A percentile compares a stretch with the other conserved stretches of the same genome.
Evolutionary conservation across 1,284 basidiomycete genomes (phyloP).

Genomic region (Ganoderma boninense): DNA sequence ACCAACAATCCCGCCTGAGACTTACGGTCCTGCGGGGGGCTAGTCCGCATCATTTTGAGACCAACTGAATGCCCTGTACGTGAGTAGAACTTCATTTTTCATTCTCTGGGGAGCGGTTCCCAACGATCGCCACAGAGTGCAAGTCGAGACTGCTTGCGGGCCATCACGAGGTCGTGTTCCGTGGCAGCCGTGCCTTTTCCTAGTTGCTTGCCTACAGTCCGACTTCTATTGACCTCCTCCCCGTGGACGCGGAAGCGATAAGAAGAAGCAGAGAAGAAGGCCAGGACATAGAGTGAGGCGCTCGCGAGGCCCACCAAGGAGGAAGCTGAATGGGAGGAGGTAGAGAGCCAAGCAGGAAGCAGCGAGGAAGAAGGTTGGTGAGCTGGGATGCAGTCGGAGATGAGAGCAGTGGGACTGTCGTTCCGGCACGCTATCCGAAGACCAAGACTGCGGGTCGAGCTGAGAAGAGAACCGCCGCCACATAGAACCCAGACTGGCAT

Average conservation of each 20-base stretch:
- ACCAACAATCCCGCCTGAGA: not conserved
- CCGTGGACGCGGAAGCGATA: not conserved
- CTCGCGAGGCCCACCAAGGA: not conserved
- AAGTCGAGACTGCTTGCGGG: not conserved
- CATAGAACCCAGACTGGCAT: not conserved
- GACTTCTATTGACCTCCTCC: not conserved
- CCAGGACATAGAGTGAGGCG: not conserved
- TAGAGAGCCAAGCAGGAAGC: slow-evolving; percentile 1
- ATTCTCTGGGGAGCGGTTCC: not conserved
- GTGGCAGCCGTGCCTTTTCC: slow-evolving; percentile 1
- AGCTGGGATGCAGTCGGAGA: slow-evolving; percentile 6
- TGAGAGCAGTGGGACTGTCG: not conserved
- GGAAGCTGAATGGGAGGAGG: not conserved
- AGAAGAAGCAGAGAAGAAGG: slow-evolving; percentile 4
- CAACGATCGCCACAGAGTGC: not conserved
- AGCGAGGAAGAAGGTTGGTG: not conserved
- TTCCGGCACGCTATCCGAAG: not conserved
- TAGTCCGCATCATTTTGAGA: not conserved
- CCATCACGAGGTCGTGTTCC: not conserved
- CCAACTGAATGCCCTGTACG: not conserved
- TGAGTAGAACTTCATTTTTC: not conserved
- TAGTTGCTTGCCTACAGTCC: not conserved
- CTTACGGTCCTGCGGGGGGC: not conserved
- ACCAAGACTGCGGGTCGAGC: not conserved
- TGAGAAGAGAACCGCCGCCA: not conserved